A percentile compares a stretch with the other conserved stretches of the same genome.
phyloP scores from a whole-genome alignment of 2,329 filamentous ascomycete species.

The Diaporthe aspalathi region DNA sequence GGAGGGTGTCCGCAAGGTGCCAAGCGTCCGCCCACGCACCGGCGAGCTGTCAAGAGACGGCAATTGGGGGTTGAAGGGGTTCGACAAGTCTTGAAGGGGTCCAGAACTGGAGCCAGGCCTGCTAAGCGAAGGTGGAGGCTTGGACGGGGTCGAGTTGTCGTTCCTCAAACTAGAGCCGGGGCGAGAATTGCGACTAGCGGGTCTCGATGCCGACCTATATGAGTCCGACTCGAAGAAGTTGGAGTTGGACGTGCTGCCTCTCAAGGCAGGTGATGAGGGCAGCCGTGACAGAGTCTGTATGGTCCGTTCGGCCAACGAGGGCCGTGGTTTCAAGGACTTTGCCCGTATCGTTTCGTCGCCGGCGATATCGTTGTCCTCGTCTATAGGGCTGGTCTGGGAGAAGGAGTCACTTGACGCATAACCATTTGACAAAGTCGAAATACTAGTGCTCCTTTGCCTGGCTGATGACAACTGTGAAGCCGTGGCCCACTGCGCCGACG shows the following conservation, averaged over 20 bases:
- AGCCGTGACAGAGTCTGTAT: conserved; percentile 85
- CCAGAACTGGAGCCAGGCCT: conserved; percentile 67
- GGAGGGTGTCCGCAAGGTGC: conserved; percentile 51
- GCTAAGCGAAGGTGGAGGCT: conserved; percentile 60
- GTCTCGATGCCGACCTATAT: conserved; percentile 64
- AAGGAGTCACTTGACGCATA: conserved; percentile 23
- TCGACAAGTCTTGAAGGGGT: conserved; percentile 57
- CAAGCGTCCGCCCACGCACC: conserved; percentile 47
- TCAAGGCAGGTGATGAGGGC: conserved; percentile 79
- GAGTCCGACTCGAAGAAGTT: conserved; percentile 79
- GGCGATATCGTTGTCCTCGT: conserved; percentile 12
- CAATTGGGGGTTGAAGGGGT: conserved; percentile 56
- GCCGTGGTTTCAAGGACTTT: conserved; percentile 48
- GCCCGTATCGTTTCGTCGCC: conserved; percentile 14
- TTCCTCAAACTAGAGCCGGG: conserved; percentile 71
- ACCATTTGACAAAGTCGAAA: conserved; percentile 26
- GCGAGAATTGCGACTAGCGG: conserved; percentile 58
- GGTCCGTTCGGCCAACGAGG: conserved; percentile 84
- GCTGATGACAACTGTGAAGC: conserved; percentile 13
- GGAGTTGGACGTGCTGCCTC: conserved; percentile 75
- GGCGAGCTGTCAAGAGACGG: conserved; percentile 60
- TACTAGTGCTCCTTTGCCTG: conserved; percentile 33
- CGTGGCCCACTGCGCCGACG: conserved; percentile 27
- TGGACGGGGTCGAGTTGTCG: conserved; percentile 66
- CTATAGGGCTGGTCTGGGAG: conserved; percentile 30